phyloP scores from a whole-genome alignment of 1,139 yeast species.

The Pneumocystis canis region DNA sequence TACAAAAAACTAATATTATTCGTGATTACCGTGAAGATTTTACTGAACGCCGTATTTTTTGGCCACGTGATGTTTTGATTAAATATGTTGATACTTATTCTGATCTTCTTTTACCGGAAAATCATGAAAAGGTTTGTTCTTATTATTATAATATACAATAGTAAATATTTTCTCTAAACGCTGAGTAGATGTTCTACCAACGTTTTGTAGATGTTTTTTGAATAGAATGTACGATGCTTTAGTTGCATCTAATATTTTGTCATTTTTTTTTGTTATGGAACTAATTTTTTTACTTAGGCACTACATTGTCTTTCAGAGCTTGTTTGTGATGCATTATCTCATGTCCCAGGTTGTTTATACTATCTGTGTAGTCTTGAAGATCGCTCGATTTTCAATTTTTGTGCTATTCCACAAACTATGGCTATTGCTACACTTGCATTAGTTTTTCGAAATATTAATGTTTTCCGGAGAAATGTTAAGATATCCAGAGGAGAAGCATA shows the following conservation, averaged over 20 bases:
- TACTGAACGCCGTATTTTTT: slow-evolving; percentile 82
- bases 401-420: slow-evolving; percentile 98
- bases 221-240: too few species aligned
- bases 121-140: slow-evolving; percentile 36
- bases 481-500: slow-evolving; percentile 80
- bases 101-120: slow-evolving; percentile 43
- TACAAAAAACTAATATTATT: slow-evolving; percentile 89
- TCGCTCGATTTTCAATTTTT: slow-evolving; percentile 72
- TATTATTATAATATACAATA: too few species aligned
- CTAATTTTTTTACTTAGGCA: too few species aligned
- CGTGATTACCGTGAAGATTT: slow-evolving; percentile 91
- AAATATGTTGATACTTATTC: slow-evolving; percentile 39
- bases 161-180: too few species aligned
- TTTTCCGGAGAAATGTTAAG: slow-evolving; percentile 61
- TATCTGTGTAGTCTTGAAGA: slow-evolving; percentile 69
- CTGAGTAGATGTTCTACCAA: too few species aligned
- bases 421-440: slow-evolving; percentile 86
- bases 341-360: slow-evolving; percentile 60
- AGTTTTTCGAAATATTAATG: slow-evolving; percentile 66
- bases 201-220: too few species aligned
- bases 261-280: neutral
- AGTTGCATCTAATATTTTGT: slow-evolving; percentile 36
- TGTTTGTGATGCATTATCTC: slow-evolving; percentile 64
- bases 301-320: slow-evolving; percentile 44
- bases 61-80: slow-evolving; percentile 92